Evolutionary conservation across 2,329 filamentous ascomycete species (phyloP).

Genomic region (Ascochyta clinopodiicola): DNA sequence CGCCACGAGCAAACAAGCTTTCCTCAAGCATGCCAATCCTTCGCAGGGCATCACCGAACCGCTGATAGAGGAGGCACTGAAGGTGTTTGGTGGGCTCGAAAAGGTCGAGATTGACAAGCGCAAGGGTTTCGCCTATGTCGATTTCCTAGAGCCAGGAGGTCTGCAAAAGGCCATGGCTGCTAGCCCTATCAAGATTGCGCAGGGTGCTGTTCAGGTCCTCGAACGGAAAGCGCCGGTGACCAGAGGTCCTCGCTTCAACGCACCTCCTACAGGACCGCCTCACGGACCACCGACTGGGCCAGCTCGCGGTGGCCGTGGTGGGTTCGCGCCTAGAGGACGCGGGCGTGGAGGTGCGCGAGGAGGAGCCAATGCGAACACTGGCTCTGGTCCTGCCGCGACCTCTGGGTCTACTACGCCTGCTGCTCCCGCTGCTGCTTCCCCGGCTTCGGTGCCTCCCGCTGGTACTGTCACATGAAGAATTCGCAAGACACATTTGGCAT

Average conservation of each 20-base stretch:
- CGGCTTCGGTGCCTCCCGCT: background rate
- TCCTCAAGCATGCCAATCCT: conserved; percentile 69
- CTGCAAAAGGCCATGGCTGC: conserved; percentile 81
- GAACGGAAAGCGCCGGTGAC: conserved; percentile 71
- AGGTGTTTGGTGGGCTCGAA: conserved; percentile 74
- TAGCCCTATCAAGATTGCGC: conserved; percentile 81
- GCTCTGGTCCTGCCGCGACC: background rate
- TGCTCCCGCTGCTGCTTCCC: background rate
- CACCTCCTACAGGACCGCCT: conserved; percentile 36
- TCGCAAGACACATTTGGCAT: background rate
- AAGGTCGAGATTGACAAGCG: conserved; percentile 92
- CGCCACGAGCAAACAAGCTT: conserved; percentile 59
- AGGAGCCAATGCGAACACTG: conserved; percentile 29
- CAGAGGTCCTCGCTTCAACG: conserved; percentile 36
- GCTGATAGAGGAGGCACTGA: conserved; percentile 75
- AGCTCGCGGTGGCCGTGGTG: conserved; percentile 39
- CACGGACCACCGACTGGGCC: conserved; percentile 39
- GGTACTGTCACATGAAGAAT: conserved; percentile 6
- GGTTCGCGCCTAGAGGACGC: conserved; percentile 43
- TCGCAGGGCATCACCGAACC: conserved; percentile 91
- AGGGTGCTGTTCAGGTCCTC: conserved; percentile 84
- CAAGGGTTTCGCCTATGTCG: conserved; percentile 92
- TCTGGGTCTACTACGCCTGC: background rate
- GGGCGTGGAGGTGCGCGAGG: conserved; percentile 44
- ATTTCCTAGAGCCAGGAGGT: conserved; percentile 76